Percentiles rank a stretch among this genome's conserved stretches.
phyloP scores from a whole-genome alignment of 306 rosid species.

The Potentilla sterilis region DNA sequence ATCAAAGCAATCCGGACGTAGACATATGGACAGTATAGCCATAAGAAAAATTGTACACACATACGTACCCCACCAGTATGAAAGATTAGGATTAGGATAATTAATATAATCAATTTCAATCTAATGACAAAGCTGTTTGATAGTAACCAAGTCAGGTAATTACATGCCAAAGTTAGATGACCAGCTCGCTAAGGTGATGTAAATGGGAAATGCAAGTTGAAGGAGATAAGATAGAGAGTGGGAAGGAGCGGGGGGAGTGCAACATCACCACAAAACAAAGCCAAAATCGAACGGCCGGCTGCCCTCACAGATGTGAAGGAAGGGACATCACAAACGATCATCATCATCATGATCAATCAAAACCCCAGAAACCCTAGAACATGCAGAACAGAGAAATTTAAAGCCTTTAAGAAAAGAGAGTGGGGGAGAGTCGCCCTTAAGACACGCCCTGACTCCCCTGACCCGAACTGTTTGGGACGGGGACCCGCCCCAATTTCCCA shows the following conservation, averaged over 20 bases:
- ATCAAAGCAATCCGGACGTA: neutral
- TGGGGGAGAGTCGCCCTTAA: conserved; percentile 29
- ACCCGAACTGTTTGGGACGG: conserved; percentile 28
- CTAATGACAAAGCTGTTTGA: neutral
- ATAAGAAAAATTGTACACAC: neutral
- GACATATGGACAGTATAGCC: neutral
- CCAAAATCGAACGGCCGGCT: conserved; percentile 9
- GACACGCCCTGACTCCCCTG: conserved; percentile 37
- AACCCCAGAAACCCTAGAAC: neutral
- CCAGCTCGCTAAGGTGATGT: neutral
- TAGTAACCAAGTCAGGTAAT: neutral
- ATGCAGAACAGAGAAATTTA: neutral
- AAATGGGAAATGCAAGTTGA: neutral
- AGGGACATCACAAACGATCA: neutral
- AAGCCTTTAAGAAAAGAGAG: neutral
- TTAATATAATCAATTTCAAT: neutral
- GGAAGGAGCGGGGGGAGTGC: conserved; percentile 32
- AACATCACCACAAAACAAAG: conserved; percentile 29
- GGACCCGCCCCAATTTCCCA: conserved; percentile 40
- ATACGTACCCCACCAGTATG: neutral
- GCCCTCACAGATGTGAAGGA: conserved; percentile 23
- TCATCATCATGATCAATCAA: neutral
- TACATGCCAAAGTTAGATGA: neutral
- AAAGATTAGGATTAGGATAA: neutral
- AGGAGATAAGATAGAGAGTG: neutral